Percentiles rank a stretch among this genome's conserved stretches.
Evolutionary conservation across 495 filamentous ascomycete genomes (phyloP).

Genomic region (Penicillium ochrochloron): DNA sequence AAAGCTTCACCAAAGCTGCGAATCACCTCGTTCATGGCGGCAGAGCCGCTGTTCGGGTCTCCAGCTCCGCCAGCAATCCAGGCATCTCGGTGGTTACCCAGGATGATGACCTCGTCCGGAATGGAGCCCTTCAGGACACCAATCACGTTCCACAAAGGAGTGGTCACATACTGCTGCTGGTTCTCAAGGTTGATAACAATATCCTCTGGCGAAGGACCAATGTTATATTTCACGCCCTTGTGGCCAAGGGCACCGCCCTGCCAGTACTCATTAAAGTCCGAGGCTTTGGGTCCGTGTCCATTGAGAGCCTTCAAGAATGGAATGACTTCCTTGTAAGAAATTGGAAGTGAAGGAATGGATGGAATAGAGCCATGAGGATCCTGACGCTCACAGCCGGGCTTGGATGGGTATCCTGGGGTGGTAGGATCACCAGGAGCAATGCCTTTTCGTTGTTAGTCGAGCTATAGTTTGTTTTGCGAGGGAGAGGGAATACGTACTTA

Average conservation of each 20-base stretch:
- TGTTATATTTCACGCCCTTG: conserved; percentile 87
- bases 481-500: conserved; percentile 55
- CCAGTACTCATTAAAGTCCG: conserved; percentile 75
- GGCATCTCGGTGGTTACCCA: conserved; percentile 96
- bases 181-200: conserved; percentile 83
- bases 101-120: conserved; percentile 80
- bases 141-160: conserved; percentile 93
- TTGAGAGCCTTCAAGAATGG: conserved; percentile 89
- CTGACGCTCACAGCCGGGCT: conserved; percentile 81
- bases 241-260: conserved; percentile 74
- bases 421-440: conserved; percentile 72
- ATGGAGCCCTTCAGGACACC: conserved; percentile 92
- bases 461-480: neutral
- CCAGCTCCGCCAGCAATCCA: conserved; percentile 90
- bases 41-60: conserved; percentile 87
- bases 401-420: conserved; percentile 92
- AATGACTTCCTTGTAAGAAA: conserved; percentile 85
- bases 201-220: conserved; percentile 81
- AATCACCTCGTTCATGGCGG: conserved; percentile 84
- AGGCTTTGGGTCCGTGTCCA: conserved; percentile 79
- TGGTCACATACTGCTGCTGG: conserved; percentile 85
- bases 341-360: conserved; percentile 87
- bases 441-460: conserved; percentile 46
- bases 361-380: conserved; percentile 72
- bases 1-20: conserved; percentile 79